Percentiles rank a stretch among this genome's conserved stretches.
Evolutionary conservation across 1,284 basidiomycete genomes (phyloP).

Genomic region (Mycena citricolor): DNA sequence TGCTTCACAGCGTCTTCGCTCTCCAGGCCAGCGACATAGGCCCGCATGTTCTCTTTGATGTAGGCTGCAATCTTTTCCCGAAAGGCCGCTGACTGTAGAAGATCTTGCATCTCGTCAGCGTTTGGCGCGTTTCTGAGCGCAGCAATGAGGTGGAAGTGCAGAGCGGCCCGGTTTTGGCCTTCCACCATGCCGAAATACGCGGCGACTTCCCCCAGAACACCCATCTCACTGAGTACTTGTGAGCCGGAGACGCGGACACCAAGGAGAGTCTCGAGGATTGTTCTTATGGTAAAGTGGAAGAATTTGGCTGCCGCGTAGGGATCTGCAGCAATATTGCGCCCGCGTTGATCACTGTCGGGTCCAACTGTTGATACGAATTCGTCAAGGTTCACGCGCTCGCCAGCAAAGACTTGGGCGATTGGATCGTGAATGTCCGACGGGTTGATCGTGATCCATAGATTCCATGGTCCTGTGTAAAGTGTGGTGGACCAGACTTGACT

Average conservation of each 20-base stretch:
- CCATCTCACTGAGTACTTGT: constrained; percentile 13
- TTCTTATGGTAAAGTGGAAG: constrained; percentile 34
- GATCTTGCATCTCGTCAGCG: constrained; percentile 18
- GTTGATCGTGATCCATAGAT: constrained; percentile 21
- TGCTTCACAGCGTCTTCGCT: constrained; percentile 15
- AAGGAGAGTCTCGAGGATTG: constrained; percentile 30
- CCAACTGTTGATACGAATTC: constrained; percentile 28
- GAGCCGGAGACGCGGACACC: constrained; percentile 21
- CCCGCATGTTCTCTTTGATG: constrained; percentile 29
- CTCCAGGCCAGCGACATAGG: constrained; percentile 27
- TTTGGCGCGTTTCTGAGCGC: constrained; percentile 18
- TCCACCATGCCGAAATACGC: constrained; percentile 29
- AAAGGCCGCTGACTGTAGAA: constrained; percentile 25
- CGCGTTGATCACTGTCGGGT: constrained; percentile 27
- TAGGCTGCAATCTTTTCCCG: constrained; percentile 23
- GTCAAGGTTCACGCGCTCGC: constrained; percentile 40
- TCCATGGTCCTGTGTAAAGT: neutral
- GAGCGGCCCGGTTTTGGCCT: constrained; percentile 26
- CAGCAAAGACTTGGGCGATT: constrained; percentile 37
- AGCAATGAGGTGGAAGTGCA: constrained; percentile 29
- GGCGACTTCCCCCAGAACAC: constrained; percentile 24
- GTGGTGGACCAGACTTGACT: constrained; percentile 21
- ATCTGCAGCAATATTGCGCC: constrained; percentile 36
- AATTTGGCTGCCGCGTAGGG: constrained; percentile 39
- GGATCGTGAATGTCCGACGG: constrained; percentile 11